phyloP scores from a whole-genome alignment of 352 stramenopile genomes.

The Globisporangium polare region DNA sequence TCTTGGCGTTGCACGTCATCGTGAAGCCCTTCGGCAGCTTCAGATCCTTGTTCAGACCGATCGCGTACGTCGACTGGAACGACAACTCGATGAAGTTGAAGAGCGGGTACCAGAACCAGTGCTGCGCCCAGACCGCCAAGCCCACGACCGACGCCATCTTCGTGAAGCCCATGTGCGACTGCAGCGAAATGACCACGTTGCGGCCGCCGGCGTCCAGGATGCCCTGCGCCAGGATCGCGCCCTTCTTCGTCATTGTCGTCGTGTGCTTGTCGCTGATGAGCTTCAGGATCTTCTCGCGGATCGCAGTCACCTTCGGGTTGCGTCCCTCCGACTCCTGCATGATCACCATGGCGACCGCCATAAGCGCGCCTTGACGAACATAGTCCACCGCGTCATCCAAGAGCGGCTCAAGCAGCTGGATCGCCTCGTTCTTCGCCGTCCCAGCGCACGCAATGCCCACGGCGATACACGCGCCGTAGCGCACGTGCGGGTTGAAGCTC shows the following conservation, averaged over 20 bases:
- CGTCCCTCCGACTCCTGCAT: constrained; percentile 95
- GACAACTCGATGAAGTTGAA: constrained; percentile 98
- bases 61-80: constrained; percentile 94
- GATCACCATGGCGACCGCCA: constrained; percentile 97
- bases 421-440: constrained; percentile 95
- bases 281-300: constrained; percentile 86
- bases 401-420: constrained; percentile 97
- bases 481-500: constrained; percentile 99
- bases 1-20: constrained; percentile 92
- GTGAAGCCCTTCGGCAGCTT: constrained; percentile 96
- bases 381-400: constrained; percentile 98
- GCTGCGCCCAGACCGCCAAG: constrained; percentile 96
- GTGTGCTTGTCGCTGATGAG: constrained; percentile 97
- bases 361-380: constrained; percentile 96
- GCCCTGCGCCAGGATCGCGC: constrained; percentile 95
- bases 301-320: constrained; percentile 83
- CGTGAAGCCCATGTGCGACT: constrained; percentile 96
- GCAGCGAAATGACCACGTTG: constrained; percentile 96
- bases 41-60: constrained; percentile 97
- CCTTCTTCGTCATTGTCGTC: constrained; percentile 99
- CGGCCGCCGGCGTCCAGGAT: constrained; percentile 97
- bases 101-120: constrained; percentile 99
- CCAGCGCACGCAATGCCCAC: constrained; percentile 98
- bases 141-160: constrained; percentile 97
- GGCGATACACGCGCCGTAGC: constrained; percentile 98